A percentile compares a stretch with the other conserved stretches of the same genome.
These are phyloP conservation scores for Protostelium mycophagum DNA, from an alignment of 78 protist genomes.

Conservation along the genomic window DNA sequence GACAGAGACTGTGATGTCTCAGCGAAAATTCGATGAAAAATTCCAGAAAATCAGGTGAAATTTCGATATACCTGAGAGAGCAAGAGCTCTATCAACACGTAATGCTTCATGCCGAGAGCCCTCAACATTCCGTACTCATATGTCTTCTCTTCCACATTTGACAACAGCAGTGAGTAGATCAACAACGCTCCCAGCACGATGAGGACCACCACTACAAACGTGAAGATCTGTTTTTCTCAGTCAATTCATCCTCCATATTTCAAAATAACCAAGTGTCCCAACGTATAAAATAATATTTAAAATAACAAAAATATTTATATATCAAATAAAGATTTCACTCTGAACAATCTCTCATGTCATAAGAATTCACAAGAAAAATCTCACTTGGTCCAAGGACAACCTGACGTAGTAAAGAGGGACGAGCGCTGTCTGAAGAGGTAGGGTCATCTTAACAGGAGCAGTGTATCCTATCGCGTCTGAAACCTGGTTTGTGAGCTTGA, in stretches of 20 bases:
- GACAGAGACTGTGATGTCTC: slow-evolving; percentile 25
- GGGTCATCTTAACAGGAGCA: slow-evolving; percentile 22
- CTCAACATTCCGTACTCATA: slow-evolving; percentile 91
- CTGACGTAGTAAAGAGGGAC: slow-evolving; percentile 26
- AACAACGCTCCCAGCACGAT: slow-evolving; percentile 72
- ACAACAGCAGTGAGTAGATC: slow-evolving; percentile 76
- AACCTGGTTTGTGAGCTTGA: slow-evolving; percentile 41
- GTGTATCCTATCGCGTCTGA: slow-evolving; percentile 13
- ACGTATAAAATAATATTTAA: neutral
- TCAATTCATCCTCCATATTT: too few relatives aligned
- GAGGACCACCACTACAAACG: slow-evolving; percentile 44
- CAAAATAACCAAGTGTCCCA: neutral
- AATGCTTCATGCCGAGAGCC: slow-evolving; percentile 81
- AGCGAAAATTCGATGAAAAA: neutral
- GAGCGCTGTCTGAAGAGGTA: slow-evolving; percentile 49
- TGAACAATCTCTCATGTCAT: too few relatives aligned
- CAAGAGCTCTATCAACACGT: slow-evolving; percentile 28
- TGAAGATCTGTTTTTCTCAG: neutral
- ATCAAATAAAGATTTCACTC: too few relatives aligned
- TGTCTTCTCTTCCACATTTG: slow-evolving; percentile 86
- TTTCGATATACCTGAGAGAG: slow-evolving; percentile 18
- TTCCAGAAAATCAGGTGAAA: too few relatives aligned
- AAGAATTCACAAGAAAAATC: too few relatives aligned
- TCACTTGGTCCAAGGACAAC: slow-evolving; percentile 58
- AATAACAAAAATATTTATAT: neutral